Evolutionary conservation across 2,329 filamentous ascomycete genomes (phyloP), one percentile per base, ranked within the genome.

Genomic region (Aspergillus pseudonomiae): DNA sequence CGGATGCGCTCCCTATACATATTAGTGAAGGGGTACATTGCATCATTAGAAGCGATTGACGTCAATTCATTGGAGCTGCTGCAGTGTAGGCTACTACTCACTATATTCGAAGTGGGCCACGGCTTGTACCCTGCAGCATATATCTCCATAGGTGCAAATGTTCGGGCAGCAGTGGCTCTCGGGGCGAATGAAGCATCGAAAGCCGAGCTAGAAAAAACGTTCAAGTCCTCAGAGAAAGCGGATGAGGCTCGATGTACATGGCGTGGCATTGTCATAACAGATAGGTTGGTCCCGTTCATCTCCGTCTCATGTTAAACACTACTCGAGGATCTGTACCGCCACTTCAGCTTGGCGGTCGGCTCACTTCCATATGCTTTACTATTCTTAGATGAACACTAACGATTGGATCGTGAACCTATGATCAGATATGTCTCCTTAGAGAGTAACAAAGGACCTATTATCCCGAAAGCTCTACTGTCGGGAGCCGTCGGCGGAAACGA

Each of bases 201-300:
- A 4, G 4, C 24, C 28, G 32, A 59, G 10, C 46, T 59, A 9
- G 16, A 21, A n/a, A 26, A 28, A 21, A 28, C 9, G 7, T 59
- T 59, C 26, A 24, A 19, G 16, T n/a, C 6, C n/a, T 14, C 24
- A 43, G n/a, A 21, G 24, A 14, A 39, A 10, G 57, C 46, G 12
- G 57, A 53, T 10, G 57, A 59, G 57, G 57, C 57, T 14, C 57
- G 57, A 32, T 28, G 24, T 36, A 59, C 46, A 4, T 59, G 57
- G 57, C 34, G 45, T 7, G 57, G 57, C 14, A 59, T 59, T 32
- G 34, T 59, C 11, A 59, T 59, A 28, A 11, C 46, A 4, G 57
- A 59, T 21, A 32, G 57, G 57, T 53, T 30, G 9, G 57, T 21
- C 21, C 6, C 2, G 1, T n/a, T 7, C 7, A 4, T 24, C 9